Evolutionary conservation across 768 basidiomycete species (phyloP), one percentile per base, ranked within the genome.

Genomic region (Mycena epipterygia): DNA sequence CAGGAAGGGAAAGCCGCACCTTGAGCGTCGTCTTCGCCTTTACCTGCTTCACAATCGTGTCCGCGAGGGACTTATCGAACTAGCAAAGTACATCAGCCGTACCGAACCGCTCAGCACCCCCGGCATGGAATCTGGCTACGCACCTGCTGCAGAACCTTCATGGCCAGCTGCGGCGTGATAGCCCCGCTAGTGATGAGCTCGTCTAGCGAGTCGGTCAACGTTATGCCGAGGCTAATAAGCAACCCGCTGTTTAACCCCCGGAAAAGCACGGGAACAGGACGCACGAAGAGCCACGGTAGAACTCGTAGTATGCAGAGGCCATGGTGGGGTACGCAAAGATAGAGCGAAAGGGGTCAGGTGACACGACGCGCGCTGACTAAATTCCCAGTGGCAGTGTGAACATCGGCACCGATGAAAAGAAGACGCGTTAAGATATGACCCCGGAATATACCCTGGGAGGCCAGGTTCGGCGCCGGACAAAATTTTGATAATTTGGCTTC

Each of bases 101-200:
- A n/a, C n/a, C n/a, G 59, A 64, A 44, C 42, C 14, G 25, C 42
- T 48, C 27, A 44, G 57, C 13, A 52, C 29, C 53, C 53, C 17
- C 12, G 58, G 51, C 12, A 21, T 23, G 7, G 51, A 25, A 53
- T n/a, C n/a, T n/a, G n/a, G n/a, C n/a, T n/a, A n/a, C n/a, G n/a
- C 75, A 98, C 97, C 94, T 98, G 97, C 78, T 94, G 93, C 67
- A 99, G 83, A n/a, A 98, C 95, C 82, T 97, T 95, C 93, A 98
- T 95, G n/a, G 97, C 98, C 74, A 99, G 81, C 83, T 99, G 97
- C 16, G 97, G 97, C 23, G 96, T 97, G 76, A 99, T 99, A 57
- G 95, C 91, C 2, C 97, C 97, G 77, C 93, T 94, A 52, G 96
- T 97, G 76, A 99, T 98, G 74, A 99, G 89, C 83, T 99, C 97